phyloP scores from a whole-genome alignment of 108 stramenopile genomes.

The Pinguiococcus pyrenoidosus region DNA sequence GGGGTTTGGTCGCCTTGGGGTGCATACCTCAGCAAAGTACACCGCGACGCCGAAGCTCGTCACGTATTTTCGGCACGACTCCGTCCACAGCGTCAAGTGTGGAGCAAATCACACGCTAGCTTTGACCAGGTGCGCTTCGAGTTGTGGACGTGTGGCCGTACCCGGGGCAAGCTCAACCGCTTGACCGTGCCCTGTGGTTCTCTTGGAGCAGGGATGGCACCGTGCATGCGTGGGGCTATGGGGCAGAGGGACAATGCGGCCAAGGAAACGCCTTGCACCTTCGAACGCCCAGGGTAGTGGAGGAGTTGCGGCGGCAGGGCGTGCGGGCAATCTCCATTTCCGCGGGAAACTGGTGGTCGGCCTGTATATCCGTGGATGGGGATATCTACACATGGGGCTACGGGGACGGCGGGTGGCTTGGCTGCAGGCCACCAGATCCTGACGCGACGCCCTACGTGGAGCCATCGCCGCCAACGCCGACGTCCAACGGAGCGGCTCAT shows the following conservation, averaged over 20 bases:
- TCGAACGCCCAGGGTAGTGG: conserved; percentile 20
- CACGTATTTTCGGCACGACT: no score
- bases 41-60: no score
- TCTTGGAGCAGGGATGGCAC: conserved; percentile 12
- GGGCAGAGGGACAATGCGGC: conserved; percentile 29
- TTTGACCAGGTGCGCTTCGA: no score
- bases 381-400: conserved; percentile 22
- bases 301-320: conserved; percentile 7
- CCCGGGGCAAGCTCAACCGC: no score
- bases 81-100: no score
- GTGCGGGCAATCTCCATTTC: conserved; percentile 1
- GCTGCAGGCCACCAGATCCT: conserved; percentile 14
- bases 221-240: conserved; percentile 28
- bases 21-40: no score
- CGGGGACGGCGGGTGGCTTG: conserved; percentile 28
- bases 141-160: no score
- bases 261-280: conserved; percentile 25
- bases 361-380: neutral
- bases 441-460: conserved; percentile 12
- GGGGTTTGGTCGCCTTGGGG: no score
- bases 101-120: no score
- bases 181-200: no score
- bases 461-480: conserved; percentile 11
- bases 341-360: neutral
- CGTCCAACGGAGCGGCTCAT: no score